Base-by-base conservation (phyloP, 371 early-diverging fungal genomes). In the Lichtheimia hyalospora region DNA sequence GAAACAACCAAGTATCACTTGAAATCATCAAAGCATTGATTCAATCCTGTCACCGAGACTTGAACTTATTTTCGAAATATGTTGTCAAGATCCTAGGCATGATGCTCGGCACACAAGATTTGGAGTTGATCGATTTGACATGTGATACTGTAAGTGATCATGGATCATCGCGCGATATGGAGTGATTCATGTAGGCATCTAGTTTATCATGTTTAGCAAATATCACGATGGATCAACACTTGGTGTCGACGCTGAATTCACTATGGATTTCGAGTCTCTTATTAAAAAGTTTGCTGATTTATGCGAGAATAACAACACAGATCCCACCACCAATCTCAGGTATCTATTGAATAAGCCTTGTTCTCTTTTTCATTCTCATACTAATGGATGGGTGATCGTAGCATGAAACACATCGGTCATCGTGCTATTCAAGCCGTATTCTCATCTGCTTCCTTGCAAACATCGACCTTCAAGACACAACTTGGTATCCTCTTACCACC, bases 51-150 rank as follows among this genome's bases (percentile, higher is more conserved):
- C 84, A 85, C 52, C 83, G 84, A 49, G 89, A 93, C 63, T 75
- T 93, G 46, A 89, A 89, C 68, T 73, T 94, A 49, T 92, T 95
- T 67, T 89, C 92, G n/a, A 90, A 89, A 69, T 82, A 84, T 54
- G 71, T 87, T 43, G 77, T 90, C 18, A 73, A 79, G 15, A 85
- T 90, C 41, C 57, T 81, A 24, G 66, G 63, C 18, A 70, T 75
- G 74, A 70, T 88, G 40, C 70, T 84, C 25, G 82, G 81, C 14
- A 81, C 86, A 28, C 28, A 54, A 13, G 64, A 67, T 46, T 70
- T 72, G 49, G 81, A 84, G 40, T 54, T 85, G 51, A 68, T 85
- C 46, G 74, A 75, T 49, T 64, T 75, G 39, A 77, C 84, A 21
- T 84, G 84, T 56, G 76, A 72, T 58, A 84, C 82, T 59, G 89